phyloP scores from a whole-genome alignment of 2,329 filamentous ascomycete genomes.

The Pseudogymnoascus sp. region DNA sequence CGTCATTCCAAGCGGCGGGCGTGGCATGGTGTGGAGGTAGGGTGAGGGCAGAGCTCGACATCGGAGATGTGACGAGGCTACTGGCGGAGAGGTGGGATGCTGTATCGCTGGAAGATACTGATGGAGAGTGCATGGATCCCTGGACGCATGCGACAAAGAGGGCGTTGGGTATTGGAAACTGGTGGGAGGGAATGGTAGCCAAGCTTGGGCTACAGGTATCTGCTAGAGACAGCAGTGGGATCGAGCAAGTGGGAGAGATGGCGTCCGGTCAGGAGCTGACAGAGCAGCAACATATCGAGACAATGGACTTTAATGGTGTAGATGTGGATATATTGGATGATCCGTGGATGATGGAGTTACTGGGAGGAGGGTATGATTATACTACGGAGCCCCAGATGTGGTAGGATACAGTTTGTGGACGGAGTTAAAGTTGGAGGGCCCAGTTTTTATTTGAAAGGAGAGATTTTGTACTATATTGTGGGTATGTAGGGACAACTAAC shows the following conservation, averaged over 20 bases:
- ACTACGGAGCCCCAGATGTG: not conserved
- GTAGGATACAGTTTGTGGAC: not conserved
- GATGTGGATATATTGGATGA: not conserved
- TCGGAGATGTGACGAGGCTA: not conserved
- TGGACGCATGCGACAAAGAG: not conserved
- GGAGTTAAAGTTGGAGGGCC: not conserved
- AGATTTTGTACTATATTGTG: not conserved
- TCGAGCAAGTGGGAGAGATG: not conserved
- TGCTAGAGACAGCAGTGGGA: not conserved
- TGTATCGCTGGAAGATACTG: not conserved
- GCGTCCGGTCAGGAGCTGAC: not conserved
- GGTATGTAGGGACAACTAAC: not conserved
- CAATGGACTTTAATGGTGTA: not conserved
- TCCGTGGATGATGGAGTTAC: slow-evolving; percentile 1
- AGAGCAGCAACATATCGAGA: not conserved
- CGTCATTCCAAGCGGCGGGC: not conserved
- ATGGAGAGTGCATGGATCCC: not conserved
- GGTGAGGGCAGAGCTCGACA: not conserved
- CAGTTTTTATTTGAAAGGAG: not conserved
- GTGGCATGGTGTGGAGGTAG: not conserved
- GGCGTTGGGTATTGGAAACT: not conserved
- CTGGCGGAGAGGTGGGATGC: slow-evolving; percentile 1
- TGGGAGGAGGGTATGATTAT: not conserved
- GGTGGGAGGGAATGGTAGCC: not conserved
- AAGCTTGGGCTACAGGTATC: not conserved